These are phyloP conservation scores for Entomortierella parvispora DNA, from an alignment of 192 early-diverging fungal species.

Conservation along the genomic window DNA sequence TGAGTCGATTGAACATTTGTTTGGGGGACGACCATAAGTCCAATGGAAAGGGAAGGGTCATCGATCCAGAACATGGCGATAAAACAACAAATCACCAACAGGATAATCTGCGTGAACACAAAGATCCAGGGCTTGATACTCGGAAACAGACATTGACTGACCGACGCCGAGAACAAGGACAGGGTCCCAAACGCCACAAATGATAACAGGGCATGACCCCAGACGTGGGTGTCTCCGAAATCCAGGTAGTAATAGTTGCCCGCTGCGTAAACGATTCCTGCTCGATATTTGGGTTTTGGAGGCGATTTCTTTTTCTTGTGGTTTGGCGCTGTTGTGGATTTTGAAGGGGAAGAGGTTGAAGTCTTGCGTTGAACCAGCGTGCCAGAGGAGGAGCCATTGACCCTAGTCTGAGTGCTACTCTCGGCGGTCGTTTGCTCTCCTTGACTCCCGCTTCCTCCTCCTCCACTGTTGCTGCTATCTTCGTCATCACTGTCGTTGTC, in stretches of 20 bases:
- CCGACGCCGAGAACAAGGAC: slow-evolving; percentile 41
- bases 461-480: too few species aligned
- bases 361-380: too few species aligned
- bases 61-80: slow-evolving; percentile 54
- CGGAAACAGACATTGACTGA: slow-evolving; percentile 42
- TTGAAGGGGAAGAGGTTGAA: too few species aligned
- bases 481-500: not conserved
- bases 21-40: slow-evolving; percentile 31
- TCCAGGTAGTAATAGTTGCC: slow-evolving; percentile 49
- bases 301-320: too few species aligned
- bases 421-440: not conserved
- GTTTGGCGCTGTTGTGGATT: too few species aligned
- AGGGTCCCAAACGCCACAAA: slow-evolving; percentile 47
- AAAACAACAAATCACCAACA: slow-evolving; percentile 43
- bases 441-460: not conserved
- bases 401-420: not conserved
- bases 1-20: slow-evolving; percentile 8
- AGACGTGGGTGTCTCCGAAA: slow-evolving; percentile 49
- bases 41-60: slow-evolving; percentile 36
- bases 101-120: slow-evolving; percentile 41
- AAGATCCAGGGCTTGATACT: slow-evolving; percentile 32
- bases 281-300: too few species aligned
- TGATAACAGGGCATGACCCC: slow-evolving; percentile 40
- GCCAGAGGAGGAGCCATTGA: too few species aligned
- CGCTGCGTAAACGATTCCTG: not conserved